Base-by-base conservation (phyloP, 768 basidiomycete genomes). In the Hygrophoropsis aurantiaca region DNA sequence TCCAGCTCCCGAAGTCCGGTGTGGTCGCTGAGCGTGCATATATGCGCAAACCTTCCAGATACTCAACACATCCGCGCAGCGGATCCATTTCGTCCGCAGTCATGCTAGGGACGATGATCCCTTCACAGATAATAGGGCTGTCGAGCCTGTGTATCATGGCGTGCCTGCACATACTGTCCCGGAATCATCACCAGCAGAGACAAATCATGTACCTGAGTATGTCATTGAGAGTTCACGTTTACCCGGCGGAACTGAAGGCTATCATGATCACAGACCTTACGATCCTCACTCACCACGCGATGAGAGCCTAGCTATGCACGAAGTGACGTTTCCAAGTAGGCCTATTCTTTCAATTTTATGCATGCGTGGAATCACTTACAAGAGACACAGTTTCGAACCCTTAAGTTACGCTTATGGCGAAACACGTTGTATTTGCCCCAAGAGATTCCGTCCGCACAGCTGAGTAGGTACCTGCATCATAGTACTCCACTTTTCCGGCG, bases 221-320 rank as follows among this genome's bases (percentile, higher is more conserved):
- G 58, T 52, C 20, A 8, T 46, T 15, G 18, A 38, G n/a, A 19
- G 11, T 6, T 5, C 32, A 15, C 4, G 13, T 26, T 24, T 21
- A 15, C 16, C 13, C 7, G 11, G 21, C 33, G 9, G 6, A 23
- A 37, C 39, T n/a, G n/a, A n/a, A 16, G 11, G 7, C 27, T 15
- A 23, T 7, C 4, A 3, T 27, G 2, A 0, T 43, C 4, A 23
- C 23, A 62, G 61, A 10, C 11, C 41, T 11, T 47, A 60, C 11
- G 63, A 62, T 16, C 61, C 60, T 42, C 67, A 65, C 26, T 67
- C 62, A 8, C 64, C 68, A 4, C 60, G 65, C 16, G 66, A 70
- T 32, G 64, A 67, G 5, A 24, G 42, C 16, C 43, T 67, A 11
- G 47, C 61, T 11, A 66, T 67, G 64, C 45, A 67, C n/a, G 68